phyloP scores from a whole-genome alignment of 495 filamentous ascomycete species.

The Pseudoneurospora amorphoporcata region DNA sequence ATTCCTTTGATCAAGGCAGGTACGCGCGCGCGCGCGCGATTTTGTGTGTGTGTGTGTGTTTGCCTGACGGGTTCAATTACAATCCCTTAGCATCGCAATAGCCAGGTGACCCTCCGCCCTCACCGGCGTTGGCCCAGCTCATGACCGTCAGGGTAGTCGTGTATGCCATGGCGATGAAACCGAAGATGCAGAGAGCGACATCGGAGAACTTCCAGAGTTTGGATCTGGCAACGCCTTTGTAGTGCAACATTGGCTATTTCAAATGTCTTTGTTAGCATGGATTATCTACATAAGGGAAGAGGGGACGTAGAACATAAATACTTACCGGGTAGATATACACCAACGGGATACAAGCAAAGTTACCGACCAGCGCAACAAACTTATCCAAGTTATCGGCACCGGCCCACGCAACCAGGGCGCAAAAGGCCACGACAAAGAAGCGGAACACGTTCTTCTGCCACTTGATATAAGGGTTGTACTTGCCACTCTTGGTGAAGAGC shows the following conservation, averaged over 20 bases:
- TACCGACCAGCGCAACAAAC: constrained; percentile 90
- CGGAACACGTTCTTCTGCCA: constrained; percentile 98
- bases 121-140: constrained; percentile 56
- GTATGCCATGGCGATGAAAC: constrained; percentile 76
- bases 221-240: constrained; percentile 62
- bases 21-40: no score
- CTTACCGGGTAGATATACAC: constrained; percentile 96
- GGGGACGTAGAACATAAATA: constrained; percentile 5
- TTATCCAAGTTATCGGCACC: constrained; percentile 93
- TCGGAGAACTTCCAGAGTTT: constrained; percentile 56
- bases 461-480: constrained; percentile 92
- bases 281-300: background rate
- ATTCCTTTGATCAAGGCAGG: background rate
- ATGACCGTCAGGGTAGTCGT: constrained; percentile 75
- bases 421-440: constrained; percentile 79
- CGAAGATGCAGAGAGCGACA: constrained; percentile 66
- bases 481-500: constrained; percentile 67
- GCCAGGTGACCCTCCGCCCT: constrained; percentile 29
- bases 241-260: constrained; percentile 73
- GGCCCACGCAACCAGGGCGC: constrained; percentile 78
- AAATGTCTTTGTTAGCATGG: constrained; percentile 10
- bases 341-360: constrained; percentile 93
- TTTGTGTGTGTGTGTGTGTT: background rate
- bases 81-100: constrained; percentile 36
- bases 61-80: background rate